phyloP scores from a whole-genome alignment of 768 basidiomycete species.

The Phanerochaete carnosa region DNA sequence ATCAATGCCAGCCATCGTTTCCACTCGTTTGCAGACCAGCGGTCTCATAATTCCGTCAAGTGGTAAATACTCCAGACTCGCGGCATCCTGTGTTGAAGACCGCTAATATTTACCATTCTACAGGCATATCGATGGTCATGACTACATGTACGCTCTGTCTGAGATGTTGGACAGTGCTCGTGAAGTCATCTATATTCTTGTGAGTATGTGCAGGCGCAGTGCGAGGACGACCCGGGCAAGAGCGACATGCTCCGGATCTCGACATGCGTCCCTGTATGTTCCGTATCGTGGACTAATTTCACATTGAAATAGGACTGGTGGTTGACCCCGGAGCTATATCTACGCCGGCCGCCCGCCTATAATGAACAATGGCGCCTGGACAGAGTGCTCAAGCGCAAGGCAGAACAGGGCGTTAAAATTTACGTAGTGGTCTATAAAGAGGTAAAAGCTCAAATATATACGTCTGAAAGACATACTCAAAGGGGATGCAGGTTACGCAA shows the following conservation, averaged over 20 bases:
- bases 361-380: conserved; percentile 91
- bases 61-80: conserved; percentile 48
- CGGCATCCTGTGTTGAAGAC: background rate
- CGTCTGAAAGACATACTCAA: background rate
- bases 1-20: conserved; percentile 84
- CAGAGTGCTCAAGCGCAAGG: conserved; percentile 79
- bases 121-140: conserved; percentile 92
- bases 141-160: conserved; percentile 94
- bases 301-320: conserved; percentile 68
- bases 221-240: too few species aligned
- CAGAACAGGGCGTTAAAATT: conserved; percentile 87
- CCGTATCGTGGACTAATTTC: background rate
- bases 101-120: background rate
- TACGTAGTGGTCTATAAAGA: conserved; percentile 96
- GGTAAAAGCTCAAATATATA: conserved; percentile 32
- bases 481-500: conserved; percentile 61
- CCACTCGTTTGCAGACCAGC: conserved; percentile 74
- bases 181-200: conserved; percentile 87
- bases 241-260: too few species aligned
- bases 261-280: background rate
- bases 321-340: conserved; percentile 92
- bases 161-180: conserved; percentile 82
- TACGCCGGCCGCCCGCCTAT: conserved; percentile 85
- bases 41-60: conserved; percentile 73
- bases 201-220: conserved; percentile 30